phyloP scores from a whole-genome alignment of 2,329 filamentous ascomycete species.

The Sporothrix brasiliensis region DNA sequence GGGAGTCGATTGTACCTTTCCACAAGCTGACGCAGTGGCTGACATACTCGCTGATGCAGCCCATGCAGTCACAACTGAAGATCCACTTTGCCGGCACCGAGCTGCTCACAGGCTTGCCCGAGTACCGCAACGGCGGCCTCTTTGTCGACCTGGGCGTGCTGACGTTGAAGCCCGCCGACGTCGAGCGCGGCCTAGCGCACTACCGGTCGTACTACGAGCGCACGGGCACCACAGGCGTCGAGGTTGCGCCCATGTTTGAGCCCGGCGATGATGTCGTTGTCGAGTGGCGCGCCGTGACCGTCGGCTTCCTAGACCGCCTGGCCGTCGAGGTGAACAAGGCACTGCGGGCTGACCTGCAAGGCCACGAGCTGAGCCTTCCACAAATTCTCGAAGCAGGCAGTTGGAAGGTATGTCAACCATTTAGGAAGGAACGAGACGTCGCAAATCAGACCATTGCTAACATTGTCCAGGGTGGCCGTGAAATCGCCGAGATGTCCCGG shows the following conservation, averaged over 20 bases:
- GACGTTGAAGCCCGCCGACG: slow-evolving; percentile 53
- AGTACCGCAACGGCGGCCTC: slow-evolving; percentile 89
- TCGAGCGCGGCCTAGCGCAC: slow-evolving; percentile 49
- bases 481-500: slow-evolving; percentile 91
- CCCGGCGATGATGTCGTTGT: slow-evolving; percentile 64
- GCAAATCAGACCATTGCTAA: neutral
- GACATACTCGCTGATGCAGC: slow-evolving; percentile 81
- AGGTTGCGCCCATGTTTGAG: slow-evolving; percentile 62
- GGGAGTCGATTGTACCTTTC: slow-evolving; percentile 72
- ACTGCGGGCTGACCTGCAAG: slow-evolving; percentile 65
- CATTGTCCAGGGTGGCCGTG: slow-evolving; percentile 73
- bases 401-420: slow-evolving; percentile 76
- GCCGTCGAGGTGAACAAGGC: slow-evolving; percentile 60
- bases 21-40: slow-evolving; percentile 91
- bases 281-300: slow-evolving; percentile 66
- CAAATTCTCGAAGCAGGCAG: slow-evolving; percentile 95
- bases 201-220: slow-evolving; percentile 69
- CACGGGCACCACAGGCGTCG: slow-evolving; percentile 64
- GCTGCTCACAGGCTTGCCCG: slow-evolving; percentile 82
- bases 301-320: slow-evolving; percentile 61
- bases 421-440: neutral
- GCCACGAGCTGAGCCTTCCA: slow-evolving; percentile 73
- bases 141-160: slow-evolving; percentile 83
- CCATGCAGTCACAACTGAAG: slow-evolving; percentile 57
- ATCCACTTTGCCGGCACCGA: slow-evolving; percentile 64